Conservation (phyloP, 306 rosid genomes). For the Myrica gale region DNA sequence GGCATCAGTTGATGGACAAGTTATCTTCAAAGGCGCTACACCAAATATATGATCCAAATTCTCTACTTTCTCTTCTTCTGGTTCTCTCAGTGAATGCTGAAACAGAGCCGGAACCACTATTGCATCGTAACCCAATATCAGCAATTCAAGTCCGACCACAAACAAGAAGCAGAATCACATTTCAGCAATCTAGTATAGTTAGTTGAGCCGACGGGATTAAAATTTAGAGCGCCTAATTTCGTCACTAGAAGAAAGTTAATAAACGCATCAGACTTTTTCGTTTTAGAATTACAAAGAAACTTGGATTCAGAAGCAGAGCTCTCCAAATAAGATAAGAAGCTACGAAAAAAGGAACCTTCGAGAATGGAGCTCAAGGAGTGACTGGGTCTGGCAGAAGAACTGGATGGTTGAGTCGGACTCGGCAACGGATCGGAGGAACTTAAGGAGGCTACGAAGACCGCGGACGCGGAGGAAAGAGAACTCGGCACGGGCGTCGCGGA, state of each 20-base stretch:
- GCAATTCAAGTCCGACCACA: background rate
- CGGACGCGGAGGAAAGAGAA: constrained; percentile 86
- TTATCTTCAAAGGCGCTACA: constrained; percentile 63
- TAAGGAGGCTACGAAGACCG: constrained; percentile 77
- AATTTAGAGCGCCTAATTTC: background rate
- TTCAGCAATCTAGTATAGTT: background rate
- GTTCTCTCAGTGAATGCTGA: constrained; percentile 70
- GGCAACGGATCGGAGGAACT: constrained; percentile 76
- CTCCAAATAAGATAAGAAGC: background rate
- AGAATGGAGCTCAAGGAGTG: constrained; percentile 67
- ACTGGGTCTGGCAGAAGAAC: constrained; percentile 67
- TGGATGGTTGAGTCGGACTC: constrained; percentile 63
- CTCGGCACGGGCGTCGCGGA: constrained; percentile 76
- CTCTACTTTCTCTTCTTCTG: constrained; percentile 47
- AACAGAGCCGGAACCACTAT: constrained; percentile 87
- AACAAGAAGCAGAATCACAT: background rate
- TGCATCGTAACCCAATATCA: constrained; percentile 6
- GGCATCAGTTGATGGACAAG: constrained; percentile 68
- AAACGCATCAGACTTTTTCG: background rate
- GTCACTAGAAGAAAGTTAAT: background rate
- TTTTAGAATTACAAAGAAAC: constrained; percentile 1
- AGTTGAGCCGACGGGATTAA: background rate
- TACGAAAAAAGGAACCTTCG: constrained; percentile 41
- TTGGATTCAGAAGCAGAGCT: background rate
- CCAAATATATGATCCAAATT: constrained; percentile 73